Conservation (phyloP, 1,284 basidiomycete genomes). For the Pterulicium gracile region DNA sequence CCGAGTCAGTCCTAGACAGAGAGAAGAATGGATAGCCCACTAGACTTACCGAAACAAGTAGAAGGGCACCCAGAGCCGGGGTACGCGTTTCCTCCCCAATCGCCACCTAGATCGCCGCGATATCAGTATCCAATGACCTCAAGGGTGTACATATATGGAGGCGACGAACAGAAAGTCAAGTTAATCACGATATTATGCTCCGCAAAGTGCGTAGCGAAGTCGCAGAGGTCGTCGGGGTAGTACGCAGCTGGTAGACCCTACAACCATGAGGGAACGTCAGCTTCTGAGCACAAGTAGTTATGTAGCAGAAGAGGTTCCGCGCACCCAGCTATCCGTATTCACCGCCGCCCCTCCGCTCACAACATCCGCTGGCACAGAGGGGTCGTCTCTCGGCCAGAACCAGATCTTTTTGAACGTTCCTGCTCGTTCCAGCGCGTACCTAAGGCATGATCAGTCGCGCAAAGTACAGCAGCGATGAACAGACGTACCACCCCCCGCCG, state of each 20-base stretch:
- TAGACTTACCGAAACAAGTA: conserved; percentile 39
- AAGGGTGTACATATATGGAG: conserved; percentile 16
- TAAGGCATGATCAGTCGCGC: not conserved
- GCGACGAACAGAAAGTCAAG: conserved; percentile 33
- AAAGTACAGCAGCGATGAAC: not conserved
- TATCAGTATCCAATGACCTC: no score
- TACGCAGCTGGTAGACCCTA: conserved; percentile 35
- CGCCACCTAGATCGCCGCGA: conserved; percentile 46
- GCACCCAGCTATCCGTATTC: conserved; percentile 34
- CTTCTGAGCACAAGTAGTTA: not conserved
- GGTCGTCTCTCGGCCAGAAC: conserved; percentile 41
- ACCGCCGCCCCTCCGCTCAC: conserved; percentile 24
- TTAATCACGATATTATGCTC: conserved; percentile 55
- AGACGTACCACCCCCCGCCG: not conserved
- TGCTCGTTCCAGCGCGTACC: not conserved
- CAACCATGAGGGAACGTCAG: not conserved
- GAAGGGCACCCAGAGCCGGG: conserved; percentile 34
- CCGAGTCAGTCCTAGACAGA: not conserved
- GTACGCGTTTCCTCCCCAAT: conserved; percentile 46
- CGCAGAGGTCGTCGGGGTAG: conserved; percentile 44
- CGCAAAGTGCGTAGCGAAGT: conserved; percentile 39
- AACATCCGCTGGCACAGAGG: conserved; percentile 35
- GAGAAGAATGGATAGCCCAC: no score
- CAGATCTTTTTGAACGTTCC: conserved; percentile 23
- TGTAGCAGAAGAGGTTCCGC: no score